Conservation (phyloP, 805 yeast genomes). For the Helenozyma baotianmanensis region DNA sequence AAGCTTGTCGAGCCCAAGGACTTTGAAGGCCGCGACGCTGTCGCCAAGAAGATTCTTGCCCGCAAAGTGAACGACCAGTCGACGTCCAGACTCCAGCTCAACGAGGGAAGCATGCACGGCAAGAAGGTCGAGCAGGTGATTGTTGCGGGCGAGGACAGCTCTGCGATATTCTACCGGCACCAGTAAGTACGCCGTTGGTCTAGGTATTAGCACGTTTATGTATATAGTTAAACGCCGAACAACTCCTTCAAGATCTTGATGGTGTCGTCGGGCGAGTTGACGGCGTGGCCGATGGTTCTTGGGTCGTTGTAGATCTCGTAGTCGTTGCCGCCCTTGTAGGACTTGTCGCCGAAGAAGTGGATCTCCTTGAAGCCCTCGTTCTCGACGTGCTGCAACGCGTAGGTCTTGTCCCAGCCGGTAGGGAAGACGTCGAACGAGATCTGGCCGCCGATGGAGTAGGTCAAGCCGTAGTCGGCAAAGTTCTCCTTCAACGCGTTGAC, state of each 20-base stretch:
- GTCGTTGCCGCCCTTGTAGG: slow-evolving; percentile 97
- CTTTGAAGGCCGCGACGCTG: slow-evolving; percentile 8
- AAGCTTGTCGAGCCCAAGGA: slow-evolving; percentile 53
- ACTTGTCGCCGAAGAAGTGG: slow-evolving; percentile 98
- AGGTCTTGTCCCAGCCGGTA: slow-evolving; percentile 99
- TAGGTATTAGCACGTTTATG: too few relatives aligned
- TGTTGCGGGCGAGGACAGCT: slow-evolving; percentile 56
- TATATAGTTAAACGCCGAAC: slow-evolving; percentile 45
- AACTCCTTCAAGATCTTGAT: slow-evolving; percentile 76
- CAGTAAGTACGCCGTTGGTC: too few relatives aligned
- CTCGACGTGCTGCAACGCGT: slow-evolving; percentile 89
- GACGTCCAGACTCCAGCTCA: slow-evolving; percentile 44
- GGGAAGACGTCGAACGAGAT: slow-evolving; percentile 99
- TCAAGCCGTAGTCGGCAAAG: slow-evolving; percentile 79
- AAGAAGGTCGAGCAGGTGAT: slow-evolving; percentile 47
- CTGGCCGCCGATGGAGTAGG: slow-evolving; percentile 99
- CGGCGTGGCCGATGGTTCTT: slow-evolving; percentile 96
- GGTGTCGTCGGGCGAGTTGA: slow-evolving; percentile 85
- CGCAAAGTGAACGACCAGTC: slow-evolving; percentile 30
- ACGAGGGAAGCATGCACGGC: slow-evolving; percentile 22
- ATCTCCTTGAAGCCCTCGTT: slow-evolving; percentile 79
- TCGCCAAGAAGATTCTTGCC: slow-evolving; percentile 20
- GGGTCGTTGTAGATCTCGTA: slow-evolving; percentile 89
- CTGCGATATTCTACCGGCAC: slow-evolving; percentile 58
- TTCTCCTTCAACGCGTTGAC: slow-evolving; percentile 79